Conservation (phyloP, 306 rosid genomes). For the Gillenia trifoliata region DNA sequence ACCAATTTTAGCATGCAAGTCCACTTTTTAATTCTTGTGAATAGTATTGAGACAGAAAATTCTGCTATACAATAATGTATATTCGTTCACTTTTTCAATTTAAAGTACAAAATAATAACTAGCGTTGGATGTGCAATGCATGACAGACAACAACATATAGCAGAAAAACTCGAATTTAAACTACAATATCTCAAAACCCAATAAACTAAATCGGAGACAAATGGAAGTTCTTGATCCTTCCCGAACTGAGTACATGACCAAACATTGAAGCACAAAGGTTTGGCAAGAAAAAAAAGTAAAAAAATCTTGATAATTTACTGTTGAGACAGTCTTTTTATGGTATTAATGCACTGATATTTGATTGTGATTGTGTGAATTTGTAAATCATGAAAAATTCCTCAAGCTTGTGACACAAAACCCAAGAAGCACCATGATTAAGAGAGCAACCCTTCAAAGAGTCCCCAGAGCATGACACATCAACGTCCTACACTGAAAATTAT, state of each 20-base stretch:
- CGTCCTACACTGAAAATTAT: slow-evolving; percentile 55
- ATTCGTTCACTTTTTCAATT: no score
- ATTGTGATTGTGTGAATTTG: slow-evolving; percentile 20
- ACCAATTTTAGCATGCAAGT: slow-evolving; percentile 32
- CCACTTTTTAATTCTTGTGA: neutral
- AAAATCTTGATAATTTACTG: neutral
- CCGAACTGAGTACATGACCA: neutral
- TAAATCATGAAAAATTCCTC: neutral
- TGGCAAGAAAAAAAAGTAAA: slow-evolving; percentile 5
- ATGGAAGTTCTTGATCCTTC: neutral
- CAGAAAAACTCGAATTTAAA: neutral
- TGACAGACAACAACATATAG: no score
- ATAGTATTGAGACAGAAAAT: no score
- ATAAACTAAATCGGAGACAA: neutral
- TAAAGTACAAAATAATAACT: no score
- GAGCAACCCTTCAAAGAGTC: slow-evolving; percentile 34
- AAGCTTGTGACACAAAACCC: slow-evolving; percentile 28
- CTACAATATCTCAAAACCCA: neutral
- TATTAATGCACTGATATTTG: neutral
- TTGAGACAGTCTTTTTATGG: slow-evolving; percentile 5
- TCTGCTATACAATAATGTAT: no score
- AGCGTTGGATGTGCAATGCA: no score
- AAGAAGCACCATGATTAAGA: slow-evolving; percentile 34
- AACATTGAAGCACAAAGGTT: neutral
- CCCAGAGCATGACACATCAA: slow-evolving; percentile 38